Evolutionary conservation across 164 flowering plant genomes (phyloP).

Genomic region (Piper longum): DNA sequence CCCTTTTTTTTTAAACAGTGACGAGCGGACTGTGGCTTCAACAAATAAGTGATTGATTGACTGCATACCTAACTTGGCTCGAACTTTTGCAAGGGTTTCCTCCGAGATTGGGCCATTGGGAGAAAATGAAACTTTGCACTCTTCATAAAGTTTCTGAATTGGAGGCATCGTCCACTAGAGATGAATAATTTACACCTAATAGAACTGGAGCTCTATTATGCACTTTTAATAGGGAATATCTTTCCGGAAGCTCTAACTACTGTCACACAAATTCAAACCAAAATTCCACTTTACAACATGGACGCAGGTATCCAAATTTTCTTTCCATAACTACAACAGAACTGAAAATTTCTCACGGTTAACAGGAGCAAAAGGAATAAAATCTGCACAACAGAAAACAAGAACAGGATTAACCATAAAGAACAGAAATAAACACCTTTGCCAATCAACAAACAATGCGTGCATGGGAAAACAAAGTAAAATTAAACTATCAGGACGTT

Average conservation of each 20-base stretch:
- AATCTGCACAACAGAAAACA: background rate
- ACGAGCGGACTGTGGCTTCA: background rate
- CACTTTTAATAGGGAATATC: background rate
- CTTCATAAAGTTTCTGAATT: conserved; percentile 32
- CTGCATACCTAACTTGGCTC: conserved; percentile 25
- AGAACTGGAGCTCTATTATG: background rate
- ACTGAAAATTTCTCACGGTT: background rate
- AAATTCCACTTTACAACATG: background rate
- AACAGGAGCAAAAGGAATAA: background rate
- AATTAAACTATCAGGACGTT: no score
- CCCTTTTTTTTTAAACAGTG: no score
- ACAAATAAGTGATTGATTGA: background rate
- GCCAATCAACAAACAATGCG: no score
- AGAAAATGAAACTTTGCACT: conserved; percentile 34
- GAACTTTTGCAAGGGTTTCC: conserved; percentile 39
- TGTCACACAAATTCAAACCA: background rate
- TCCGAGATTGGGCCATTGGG: conserved; percentile 33
- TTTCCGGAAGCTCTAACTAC: background rate
- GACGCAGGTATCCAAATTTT: background rate
- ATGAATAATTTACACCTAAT: background rate
- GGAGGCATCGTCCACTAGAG: conserved; percentile 24
- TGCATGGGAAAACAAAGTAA: no score
- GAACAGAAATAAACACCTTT: background rate
- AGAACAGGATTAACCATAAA: background rate
- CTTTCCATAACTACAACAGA: no score